Evolutionary conservation across 805 yeast genomes (phyloP).

Genomic region (Monosporozyma unispora): DNA sequence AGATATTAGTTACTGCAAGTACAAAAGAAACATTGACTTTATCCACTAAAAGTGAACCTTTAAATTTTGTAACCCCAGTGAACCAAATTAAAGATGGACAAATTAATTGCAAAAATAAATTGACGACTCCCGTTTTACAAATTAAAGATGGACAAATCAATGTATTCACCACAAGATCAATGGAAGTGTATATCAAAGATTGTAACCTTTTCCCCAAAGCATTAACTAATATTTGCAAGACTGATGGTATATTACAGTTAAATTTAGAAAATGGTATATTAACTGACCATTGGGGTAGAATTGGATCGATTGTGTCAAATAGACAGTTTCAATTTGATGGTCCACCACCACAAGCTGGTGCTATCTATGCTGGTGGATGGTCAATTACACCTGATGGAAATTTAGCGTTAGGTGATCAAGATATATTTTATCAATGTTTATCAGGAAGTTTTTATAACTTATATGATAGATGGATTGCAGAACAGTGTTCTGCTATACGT

Average conservation of each 20-base stretch:
- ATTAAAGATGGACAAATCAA: constrained; percentile 47
- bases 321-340: constrained; percentile 68
- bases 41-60: not conserved
- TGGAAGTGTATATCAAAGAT: constrained; percentile 15
- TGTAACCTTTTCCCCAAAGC: constrained; percentile 13
- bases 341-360: constrained; percentile 63
- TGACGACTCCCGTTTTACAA: constrained; percentile 30
- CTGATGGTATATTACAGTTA: constrained; percentile 39
- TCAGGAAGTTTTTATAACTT: constrained; percentile 61
- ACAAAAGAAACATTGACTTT: no score
- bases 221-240: constrained; percentile 32
- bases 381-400: constrained; percentile 40
- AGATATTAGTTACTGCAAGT: constrained; percentile 22
- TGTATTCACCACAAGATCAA: constrained; percentile 24
- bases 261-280: constrained; percentile 39
- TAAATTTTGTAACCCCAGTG: constrained; percentile 3
- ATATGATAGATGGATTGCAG: constrained; percentile 46
- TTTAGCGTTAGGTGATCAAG: constrained; percentile 47
- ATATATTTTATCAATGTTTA: constrained; percentile 52
- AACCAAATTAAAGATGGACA: constrained; percentile 43
- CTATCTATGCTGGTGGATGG: constrained; percentile 53
- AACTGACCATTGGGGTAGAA: constrained; percentile 45
- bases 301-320: constrained; percentile 62
- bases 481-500: constrained; percentile 47
- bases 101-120: constrained; percentile 31